phyloP scores from a whole-genome alignment of 164 flowering plant genomes.

The Dillenia turbinata region DNA sequence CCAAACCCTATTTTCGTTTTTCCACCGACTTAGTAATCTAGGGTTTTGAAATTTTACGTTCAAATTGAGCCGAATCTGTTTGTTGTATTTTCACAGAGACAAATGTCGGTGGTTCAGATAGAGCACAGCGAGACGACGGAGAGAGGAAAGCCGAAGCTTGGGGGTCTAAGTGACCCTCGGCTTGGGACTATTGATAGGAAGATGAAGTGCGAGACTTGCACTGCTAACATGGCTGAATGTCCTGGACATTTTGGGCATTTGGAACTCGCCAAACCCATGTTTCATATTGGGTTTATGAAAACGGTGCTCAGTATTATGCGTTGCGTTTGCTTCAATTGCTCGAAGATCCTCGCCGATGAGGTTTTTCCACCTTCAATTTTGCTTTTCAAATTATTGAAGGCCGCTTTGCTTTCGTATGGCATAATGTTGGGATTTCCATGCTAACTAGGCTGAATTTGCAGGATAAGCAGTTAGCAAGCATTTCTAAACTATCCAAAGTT shows the following conservation, averaged over 20 bases:
- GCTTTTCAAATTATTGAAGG: too few species aligned
- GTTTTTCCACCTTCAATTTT: conserved; percentile 20
- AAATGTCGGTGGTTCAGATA: conserved; percentile 95
- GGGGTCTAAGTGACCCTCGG: conserved; percentile 79
- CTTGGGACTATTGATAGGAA: conserved; percentile 94
- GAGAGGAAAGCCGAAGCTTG: conserved; percentile 90
- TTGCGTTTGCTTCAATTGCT: conserved; percentile 96
- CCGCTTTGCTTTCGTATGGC: too few species aligned
- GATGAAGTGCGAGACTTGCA: conserved; percentile 96
- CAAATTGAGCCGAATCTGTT: not conserved
- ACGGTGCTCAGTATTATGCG: conserved; percentile 84
- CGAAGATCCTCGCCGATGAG: conserved; percentile 91
- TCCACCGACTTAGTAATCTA: not conserved
- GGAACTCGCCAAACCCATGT: conserved; percentile 98
- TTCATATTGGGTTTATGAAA: conserved; percentile 91
- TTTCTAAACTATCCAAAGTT: too few species aligned
- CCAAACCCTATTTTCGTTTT: not conserved
- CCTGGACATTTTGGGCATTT: conserved; percentile 98
- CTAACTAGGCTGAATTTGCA: too few species aligned
- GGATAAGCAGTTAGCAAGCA: too few species aligned
- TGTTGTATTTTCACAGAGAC: conserved; percentile 57
- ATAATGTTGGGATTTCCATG: too few species aligned
- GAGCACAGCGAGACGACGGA: conserved; percentile 94
- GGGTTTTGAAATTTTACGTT: not conserved
- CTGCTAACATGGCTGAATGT: conserved; percentile 97